Conservation (phyloP, 805 yeast genomes). For the Metschnikowia drakensbergensis region DNA sequence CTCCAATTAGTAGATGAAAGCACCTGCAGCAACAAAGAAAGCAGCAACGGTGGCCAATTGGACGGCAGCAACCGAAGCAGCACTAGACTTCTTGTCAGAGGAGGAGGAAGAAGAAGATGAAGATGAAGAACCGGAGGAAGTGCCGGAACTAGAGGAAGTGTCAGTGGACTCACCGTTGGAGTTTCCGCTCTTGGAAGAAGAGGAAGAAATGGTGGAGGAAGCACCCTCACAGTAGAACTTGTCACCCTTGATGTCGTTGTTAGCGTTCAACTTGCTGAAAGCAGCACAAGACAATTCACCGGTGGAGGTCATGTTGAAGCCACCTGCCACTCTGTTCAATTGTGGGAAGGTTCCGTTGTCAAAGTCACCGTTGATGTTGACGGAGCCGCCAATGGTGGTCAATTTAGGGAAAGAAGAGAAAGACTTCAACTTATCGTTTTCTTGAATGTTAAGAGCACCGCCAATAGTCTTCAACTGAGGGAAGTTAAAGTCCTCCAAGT, state of each 20-base stretch:
- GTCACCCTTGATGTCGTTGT: slow-evolving; percentile 90
- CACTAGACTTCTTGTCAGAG: slow-evolving; percentile 22
- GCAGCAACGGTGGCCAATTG: slow-evolving; percentile 28
- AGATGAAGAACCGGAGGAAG: slow-evolving; percentile 20
- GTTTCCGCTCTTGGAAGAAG: slow-evolving; percentile 38
- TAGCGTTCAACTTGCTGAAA: slow-evolving; percentile 66
- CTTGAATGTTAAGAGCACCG: slow-evolving; percentile 90
- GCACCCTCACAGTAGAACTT: slow-evolving; percentile 60
- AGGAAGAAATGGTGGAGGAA: slow-evolving; percentile 40
- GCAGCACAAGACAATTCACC: slow-evolving; percentile 79
- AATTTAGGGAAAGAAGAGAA: slow-evolving; percentile 74
- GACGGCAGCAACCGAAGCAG: slow-evolving; percentile 22
- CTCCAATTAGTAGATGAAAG: slow-evolving; percentile 28
- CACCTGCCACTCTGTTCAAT: slow-evolving; percentile 83
- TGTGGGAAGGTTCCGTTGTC: slow-evolving; percentile 71
- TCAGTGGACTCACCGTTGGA: slow-evolving; percentile 22
- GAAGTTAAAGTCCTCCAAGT: slow-evolving; percentile 66
- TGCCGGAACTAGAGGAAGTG: slow-evolving; percentile 25
- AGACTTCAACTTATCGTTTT: slow-evolving; percentile 68
- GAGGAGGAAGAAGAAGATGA: slow-evolving; percentile 19
- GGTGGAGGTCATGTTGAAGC: slow-evolving; percentile 73
- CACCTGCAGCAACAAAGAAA: slow-evolving; percentile 37
- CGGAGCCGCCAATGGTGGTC: slow-evolving; percentile 82
- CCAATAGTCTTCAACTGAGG: slow-evolving; percentile 68
- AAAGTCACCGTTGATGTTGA: slow-evolving; percentile 75